A percentile compares a stretch with the other conserved stretches of the same genome.
These are phyloP conservation scores for Leccinum olivaceopallidum DNA, from an alignment of 768 basidiomycete genomes.

Conservation along the genomic window DNA sequence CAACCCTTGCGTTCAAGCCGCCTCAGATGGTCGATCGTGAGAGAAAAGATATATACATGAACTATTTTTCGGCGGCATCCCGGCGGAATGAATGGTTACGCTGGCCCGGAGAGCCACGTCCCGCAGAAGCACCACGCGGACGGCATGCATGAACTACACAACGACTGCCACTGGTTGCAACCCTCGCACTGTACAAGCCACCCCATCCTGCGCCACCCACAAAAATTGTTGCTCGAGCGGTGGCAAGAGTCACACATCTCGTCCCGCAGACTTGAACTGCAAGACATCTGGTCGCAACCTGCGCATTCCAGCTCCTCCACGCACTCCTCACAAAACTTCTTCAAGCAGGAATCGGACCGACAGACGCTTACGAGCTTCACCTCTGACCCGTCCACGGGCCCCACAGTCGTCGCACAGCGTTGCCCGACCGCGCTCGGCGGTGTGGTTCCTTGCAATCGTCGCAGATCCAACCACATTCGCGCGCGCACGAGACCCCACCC, in stretches of 20 bases:
- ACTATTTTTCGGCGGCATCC: too few species aligned
- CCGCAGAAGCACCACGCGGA: too few species aligned
- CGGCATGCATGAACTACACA: too few species aligned
- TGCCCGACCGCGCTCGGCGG: slow-evolving; percentile 18
- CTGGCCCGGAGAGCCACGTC: too few species aligned
- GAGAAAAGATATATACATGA: too few species aligned
- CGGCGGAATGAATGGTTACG: background rate
- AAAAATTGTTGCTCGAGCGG: background rate
- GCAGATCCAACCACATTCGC: slow-evolving; percentile 22
- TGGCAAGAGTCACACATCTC: slow-evolving; percentile 11
- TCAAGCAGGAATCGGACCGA: too few species aligned
- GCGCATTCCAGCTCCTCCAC: slow-evolving; percentile 6
- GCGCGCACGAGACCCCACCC: slow-evolving; percentile 23
- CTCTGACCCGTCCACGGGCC: too few species aligned
- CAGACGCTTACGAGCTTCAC: too few species aligned
- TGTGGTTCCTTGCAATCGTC: slow-evolving; percentile 21
- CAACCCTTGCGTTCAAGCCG: slow-evolving; percentile 6
- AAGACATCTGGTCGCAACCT: slow-evolving; percentile 15
- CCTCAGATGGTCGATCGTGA: background rate
- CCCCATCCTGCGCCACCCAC: background rate
- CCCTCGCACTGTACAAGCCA: slow-evolving; percentile 2
- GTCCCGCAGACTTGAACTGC: slow-evolving; percentile 9
- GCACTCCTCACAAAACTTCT: too few species aligned
- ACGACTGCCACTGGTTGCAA: background rate
- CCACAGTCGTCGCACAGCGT: slow-evolving; percentile 9